Evolutionary conservation across 2,329 filamentous ascomycete genomes (phyloP), one percentile per base, ranked within the genome.

Genomic region (Arthrobotrys conoides): DNA sequence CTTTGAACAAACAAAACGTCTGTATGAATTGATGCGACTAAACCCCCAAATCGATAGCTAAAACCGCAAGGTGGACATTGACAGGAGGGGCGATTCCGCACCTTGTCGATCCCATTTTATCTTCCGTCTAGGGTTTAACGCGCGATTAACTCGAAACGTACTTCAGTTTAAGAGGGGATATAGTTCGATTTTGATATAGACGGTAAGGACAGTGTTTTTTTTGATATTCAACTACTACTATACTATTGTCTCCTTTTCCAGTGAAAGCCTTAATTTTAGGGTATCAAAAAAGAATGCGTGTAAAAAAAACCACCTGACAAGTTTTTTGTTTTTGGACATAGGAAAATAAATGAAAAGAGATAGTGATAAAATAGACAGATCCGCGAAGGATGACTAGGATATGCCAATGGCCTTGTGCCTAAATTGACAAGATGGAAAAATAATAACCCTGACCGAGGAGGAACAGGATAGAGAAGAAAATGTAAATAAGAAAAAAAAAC

Each of bases 81-180:
- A 78, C 75, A 78, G 75, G 68, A 78, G 73, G 53, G 65, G 61
- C 51, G 51, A 65, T 68, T 69, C 46, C 68, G 68, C 38, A 67
- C 61, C 48, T 59, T 64, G 75, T 71, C 63, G 75, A 78, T 78
- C 75, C 46, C 63, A 78, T 72, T 78, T 72, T 72, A 68, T 65
- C 53, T 68, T 63, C 75, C 75, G 75, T 65, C 68, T 64, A 64
- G 64, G 64, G 53, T 67, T 78, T 72, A 71, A 78, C 75, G 67
- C 73, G 73, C 67, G 73, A 77, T 77, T 66, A 77, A 71, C 49
- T 36, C 73, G 73, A 77, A 77, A 77, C 73, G 59, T 46, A 49
- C 30, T 71, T 59, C 22, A 48, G 72, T 70, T 68, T 71, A 64
- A 57, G 41, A 51, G 68, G 33, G 33, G 61, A 36, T 70, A 71